phyloP scores from a whole-genome alignment of 768 basidiomycete species.

The Leucocoprinus leucothites region DNA sequence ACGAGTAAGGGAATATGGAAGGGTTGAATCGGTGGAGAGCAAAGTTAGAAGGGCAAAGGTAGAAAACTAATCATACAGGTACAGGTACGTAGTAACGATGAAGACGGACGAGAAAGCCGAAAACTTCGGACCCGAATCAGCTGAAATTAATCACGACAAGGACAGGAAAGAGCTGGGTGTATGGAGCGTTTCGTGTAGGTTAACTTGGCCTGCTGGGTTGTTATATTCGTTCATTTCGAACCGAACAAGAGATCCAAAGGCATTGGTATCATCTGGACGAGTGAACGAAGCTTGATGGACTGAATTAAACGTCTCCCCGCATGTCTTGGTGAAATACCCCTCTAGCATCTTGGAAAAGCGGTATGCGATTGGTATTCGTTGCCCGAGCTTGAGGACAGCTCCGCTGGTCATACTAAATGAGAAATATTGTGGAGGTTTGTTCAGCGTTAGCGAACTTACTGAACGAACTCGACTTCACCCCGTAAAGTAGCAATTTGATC shows the following conservation, averaged over 20 bases:
- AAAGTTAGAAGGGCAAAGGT: neutral
- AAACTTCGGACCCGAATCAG: conserved; percentile 10
- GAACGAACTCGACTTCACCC: conserved; percentile 65
- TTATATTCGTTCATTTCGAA: conserved; percentile 20
- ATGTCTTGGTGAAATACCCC: conserved; percentile 39
- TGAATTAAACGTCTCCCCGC: conserved; percentile 28
- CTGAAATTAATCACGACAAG: conserved; percentile 18
- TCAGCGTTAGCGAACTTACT: conserved; percentile 34
- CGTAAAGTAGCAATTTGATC: conserved; percentile 60
- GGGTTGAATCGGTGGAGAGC: neutral
- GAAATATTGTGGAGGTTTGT: neutral
- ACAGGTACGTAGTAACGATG: neutral
- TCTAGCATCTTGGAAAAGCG: conserved; percentile 58
- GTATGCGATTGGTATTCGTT: conserved; percentile 63
- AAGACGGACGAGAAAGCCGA: conserved; percentile 7
- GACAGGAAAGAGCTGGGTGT: conserved; percentile 35
- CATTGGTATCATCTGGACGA: conserved; percentile 27
- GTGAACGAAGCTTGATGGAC: conserved; percentile 31
- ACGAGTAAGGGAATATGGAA: neutral
- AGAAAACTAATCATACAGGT: conserved; percentile 4
- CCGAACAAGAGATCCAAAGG: conserved; percentile 29
- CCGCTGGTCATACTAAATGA: conserved; percentile 31
- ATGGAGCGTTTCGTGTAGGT: conserved; percentile 30
- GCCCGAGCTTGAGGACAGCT: conserved; percentile 60
- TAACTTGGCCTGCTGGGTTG: conserved; percentile 23